Evolutionary conservation across 106 monocot genomes (phyloP), one percentile per base, ranked within the genome.

Genomic region (Narthecium ossifragum): DNA sequence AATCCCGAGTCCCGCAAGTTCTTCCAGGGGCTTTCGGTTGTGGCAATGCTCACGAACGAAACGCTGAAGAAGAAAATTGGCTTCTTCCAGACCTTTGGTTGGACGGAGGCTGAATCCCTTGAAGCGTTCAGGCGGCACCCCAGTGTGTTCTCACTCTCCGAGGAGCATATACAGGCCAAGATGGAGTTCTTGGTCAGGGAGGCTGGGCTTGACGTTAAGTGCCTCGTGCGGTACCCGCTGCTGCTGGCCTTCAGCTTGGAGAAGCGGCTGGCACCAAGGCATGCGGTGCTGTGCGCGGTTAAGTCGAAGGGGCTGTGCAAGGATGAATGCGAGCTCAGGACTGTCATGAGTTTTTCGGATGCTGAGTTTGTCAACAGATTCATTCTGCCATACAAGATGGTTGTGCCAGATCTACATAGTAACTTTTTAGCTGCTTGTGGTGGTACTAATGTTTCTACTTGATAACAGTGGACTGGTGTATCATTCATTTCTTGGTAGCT

Each of bases 121-220:
- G 30, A n/a, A 2, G 64, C 60, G 10, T 62, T 78, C 46, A 60
- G 9, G 38, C 61, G 57, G 34, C 27, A 40, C 17, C 78, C n/a
- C 2, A 29, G 28, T 4, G 17, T 56, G 15, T 12, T 78, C 1
- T 9, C 17, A 6, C 27, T 62, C 8, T 31, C 62, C 5, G 78
- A 53, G 34, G 57, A 68, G 45, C 45, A 57, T 8, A 18, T 78
- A 9, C 25, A 41, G 33, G n/a, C 24, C 23, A 48, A 55, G 43
- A 57, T 78, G 73, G 63, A 63, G 8, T 78, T 73, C 33, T 45
- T 78, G 47, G 30, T 53, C 9, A 34, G 48, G 31, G 31, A 68
- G 26, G 60, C 54, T 8, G 63, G 62, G n/a, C 60, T 60, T 27
- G 33, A 53, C 0, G 50, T 57, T 4, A n/a, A n/a, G n/a, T 58